phyloP scores from a whole-genome alignment of 2,329 filamentous ascomycete genomes.

The Penicillium sp. region DNA sequence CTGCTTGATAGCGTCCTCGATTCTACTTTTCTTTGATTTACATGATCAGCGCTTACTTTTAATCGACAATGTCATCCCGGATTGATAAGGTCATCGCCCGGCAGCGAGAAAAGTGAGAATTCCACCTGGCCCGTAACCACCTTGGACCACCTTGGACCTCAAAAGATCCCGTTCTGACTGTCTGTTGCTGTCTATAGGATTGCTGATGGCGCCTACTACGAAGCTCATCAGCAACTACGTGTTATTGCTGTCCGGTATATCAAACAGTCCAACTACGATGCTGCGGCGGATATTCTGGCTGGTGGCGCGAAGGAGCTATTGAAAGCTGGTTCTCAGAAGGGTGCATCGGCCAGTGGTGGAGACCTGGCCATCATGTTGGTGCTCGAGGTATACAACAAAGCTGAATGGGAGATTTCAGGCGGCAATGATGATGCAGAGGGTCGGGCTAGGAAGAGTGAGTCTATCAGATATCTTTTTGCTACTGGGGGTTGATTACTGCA shows the following conservation, averaged over 20 bases:
- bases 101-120: slow-evolving; percentile 70
- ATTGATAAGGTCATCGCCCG: slow-evolving; percentile 71
- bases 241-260: slow-evolving; percentile 92
- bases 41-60: background rate
- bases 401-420: slow-evolving; percentile 64
- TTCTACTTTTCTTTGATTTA: background rate
- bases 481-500: background rate
- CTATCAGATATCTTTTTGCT: background rate
- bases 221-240: slow-evolving; percentile 96
- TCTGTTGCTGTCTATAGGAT: slow-evolving; percentile 57
- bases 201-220: slow-evolving; percentile 88
- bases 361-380: slow-evolving; percentile 84
- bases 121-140: background rate
- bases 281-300: slow-evolving; percentile 82
- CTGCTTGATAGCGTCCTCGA: slow-evolving; percentile 1
- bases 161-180: slow-evolving; percentile 14
- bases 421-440: slow-evolving; percentile 55
- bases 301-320: slow-evolving; percentile 82
- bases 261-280: slow-evolving; percentile 78
- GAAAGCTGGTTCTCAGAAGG: slow-evolving; percentile 60
- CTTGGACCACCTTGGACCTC: background rate
- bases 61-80: slow-evolving; percentile 38
- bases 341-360: slow-evolving; percentile 89
- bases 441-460: slow-evolving; percentile 60
- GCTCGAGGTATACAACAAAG: slow-evolving; percentile 87